phyloP scores from a whole-genome alignment of 768 basidiomycete species.

The Collybiopsis luxurians region DNA sequence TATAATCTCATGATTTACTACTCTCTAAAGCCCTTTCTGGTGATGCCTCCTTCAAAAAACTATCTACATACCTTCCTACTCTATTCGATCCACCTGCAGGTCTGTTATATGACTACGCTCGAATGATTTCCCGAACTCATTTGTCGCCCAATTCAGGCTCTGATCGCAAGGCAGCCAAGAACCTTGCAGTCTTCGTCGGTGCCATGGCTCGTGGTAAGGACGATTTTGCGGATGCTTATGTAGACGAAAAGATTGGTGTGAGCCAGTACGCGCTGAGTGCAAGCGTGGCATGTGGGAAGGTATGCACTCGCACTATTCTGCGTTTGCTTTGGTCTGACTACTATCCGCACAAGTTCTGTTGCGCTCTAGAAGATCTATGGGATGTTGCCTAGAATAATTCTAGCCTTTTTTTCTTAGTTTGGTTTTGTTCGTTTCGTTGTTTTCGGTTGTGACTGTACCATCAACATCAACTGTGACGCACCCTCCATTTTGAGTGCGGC shows the following conservation, averaged over 20 bases:
- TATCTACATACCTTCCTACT: slow-evolving; percentile 82
- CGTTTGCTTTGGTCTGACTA: neutral
- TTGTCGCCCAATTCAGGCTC: neutral
- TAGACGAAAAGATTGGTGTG: slow-evolving; percentile 96
- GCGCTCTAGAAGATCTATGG: slow-evolving; percentile 93
- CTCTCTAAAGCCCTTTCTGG: slow-evolving; percentile 76
- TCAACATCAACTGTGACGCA: slow-evolving; percentile 8
- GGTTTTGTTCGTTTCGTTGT: neutral
- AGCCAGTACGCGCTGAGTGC: slow-evolving; percentile 93
- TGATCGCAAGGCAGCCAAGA: slow-evolving; percentile 57
- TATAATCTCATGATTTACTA: too few relatives aligned
- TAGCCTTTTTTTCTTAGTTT: neutral
- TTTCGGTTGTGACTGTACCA: neutral
- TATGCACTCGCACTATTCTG: slow-evolving; percentile 24
- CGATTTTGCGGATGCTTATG: slow-evolving; percentile 92
- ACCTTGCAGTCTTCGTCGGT: slow-evolving; percentile 93
- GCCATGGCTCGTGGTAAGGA: slow-evolving; percentile 97
- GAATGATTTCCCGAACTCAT: too few relatives aligned
- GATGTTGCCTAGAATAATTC: slow-evolving; percentile 55
- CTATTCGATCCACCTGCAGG: slow-evolving; percentile 43
- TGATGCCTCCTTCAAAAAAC: slow-evolving; percentile 77
- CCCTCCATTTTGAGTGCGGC: slow-evolving; percentile 1
- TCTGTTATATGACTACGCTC: neutral
- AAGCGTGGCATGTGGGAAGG: slow-evolving; percentile 96
- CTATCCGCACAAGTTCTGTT: slow-evolving; percentile 68